Evolutionary conservation across 441 rosid species (phyloP).

Genomic region (Bocquillonia castaneifolia): DNA sequence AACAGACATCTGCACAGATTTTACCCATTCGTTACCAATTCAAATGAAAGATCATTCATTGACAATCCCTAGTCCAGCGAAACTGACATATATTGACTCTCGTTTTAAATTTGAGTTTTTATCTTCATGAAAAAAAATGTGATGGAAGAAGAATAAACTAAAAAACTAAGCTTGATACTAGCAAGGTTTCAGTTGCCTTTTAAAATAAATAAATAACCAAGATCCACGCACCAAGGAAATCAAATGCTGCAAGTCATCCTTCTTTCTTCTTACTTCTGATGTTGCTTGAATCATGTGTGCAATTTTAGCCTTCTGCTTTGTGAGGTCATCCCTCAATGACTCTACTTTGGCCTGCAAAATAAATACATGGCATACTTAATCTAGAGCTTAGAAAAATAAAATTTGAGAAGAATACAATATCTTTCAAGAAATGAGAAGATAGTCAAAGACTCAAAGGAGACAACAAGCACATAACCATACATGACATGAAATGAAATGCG

Average conservation of each 20-base stretch:
- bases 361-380: conserved; percentile 18
- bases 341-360: conserved; percentile 51
- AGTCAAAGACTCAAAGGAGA: not conserved
- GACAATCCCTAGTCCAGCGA: not conserved
- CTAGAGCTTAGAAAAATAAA: conserved; percentile 8
- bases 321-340: conserved; percentile 40
- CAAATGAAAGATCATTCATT: not conserved
- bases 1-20: not conserved
- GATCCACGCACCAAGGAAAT: conserved; percentile 50
- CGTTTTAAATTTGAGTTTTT: not conserved
- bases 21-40: not conserved
- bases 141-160: not conserved
- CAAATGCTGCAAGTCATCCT: conserved; percentile 51
- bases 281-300: conserved; percentile 60
- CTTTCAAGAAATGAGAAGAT: not conserved
- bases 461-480: not conserved
- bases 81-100: not conserved
- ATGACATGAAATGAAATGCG: not conserved
- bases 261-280: conserved; percentile 57
- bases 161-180: not conserved
- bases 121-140: not conserved
- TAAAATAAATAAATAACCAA: conserved; percentile 3
- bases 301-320: conserved; percentile 65
- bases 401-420: not conserved
- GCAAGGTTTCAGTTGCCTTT: not conserved